Conservation (phyloP, 768 basidiomycete genomes). For the Austroboletus festivus region DNA sequence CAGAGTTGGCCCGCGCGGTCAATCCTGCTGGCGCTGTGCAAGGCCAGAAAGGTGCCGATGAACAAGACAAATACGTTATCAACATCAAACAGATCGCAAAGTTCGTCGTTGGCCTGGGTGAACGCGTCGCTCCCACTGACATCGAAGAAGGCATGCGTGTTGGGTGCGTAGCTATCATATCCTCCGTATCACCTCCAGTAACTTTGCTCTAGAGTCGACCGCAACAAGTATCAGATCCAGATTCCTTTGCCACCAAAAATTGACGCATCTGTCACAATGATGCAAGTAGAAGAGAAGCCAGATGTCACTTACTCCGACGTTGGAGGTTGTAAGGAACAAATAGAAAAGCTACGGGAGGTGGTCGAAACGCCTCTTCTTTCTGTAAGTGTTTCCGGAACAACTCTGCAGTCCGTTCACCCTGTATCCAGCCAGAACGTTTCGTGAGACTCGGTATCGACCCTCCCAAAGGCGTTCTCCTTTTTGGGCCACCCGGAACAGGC, state of each 20-base stretch:
- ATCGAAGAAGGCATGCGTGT: conserved; percentile 99
- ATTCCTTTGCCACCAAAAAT: conserved; percentile 98
- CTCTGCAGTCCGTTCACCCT: conserved; percentile 14
- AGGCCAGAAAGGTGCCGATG: conserved; percentile 95
- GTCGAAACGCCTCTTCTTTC: conserved; percentile 95
- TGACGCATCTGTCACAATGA: conserved; percentile 99
- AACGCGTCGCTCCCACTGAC: conserved; percentile 95
- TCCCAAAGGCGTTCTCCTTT: conserved; percentile 95
- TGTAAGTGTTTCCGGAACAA: conserved; percentile 44
- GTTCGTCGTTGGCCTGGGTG: conserved; percentile 96
- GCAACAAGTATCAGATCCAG: conserved; percentile 97
- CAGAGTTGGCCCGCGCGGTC: conserved; percentile 73
- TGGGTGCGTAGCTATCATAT: conserved; percentile 58
- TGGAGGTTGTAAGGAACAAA: conserved; percentile 99
- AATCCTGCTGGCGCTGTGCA: conserved; percentile 75
- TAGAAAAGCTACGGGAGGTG: conserved; percentile 97
- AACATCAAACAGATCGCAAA: conserved; percentile 99
- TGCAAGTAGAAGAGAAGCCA: conserved; percentile 99
- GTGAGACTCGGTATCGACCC: conserved; percentile 98
- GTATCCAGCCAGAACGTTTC: conserved; percentile 89
- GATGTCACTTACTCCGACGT: conserved; percentile 98
- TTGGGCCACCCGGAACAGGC: conserved; percentile 95
- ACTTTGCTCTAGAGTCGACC: conserved; percentile 67
- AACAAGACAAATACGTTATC: conserved; percentile 99
- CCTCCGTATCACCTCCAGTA: not conserved